Conservation (phyloP, 305 asterid species). For the Striga hermonthica region DNA sequence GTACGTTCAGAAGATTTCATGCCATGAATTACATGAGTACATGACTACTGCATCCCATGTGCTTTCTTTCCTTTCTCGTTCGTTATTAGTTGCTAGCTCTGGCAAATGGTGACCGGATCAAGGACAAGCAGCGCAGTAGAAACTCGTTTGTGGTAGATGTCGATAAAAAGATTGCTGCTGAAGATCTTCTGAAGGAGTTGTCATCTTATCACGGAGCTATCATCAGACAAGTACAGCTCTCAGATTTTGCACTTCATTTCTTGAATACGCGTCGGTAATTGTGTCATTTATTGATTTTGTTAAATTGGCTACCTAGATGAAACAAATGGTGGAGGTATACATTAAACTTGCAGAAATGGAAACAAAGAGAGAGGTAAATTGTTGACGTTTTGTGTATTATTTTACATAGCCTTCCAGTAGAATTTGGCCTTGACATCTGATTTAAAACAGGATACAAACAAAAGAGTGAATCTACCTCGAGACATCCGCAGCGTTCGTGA, state of each 20-base stretch:
- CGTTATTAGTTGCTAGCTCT: conserved; percentile 76
- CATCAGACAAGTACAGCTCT: conserved; percentile 63
- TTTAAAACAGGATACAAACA: conserved; percentile 78
- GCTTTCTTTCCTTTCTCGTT: conserved; percentile 26
- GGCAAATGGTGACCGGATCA: conserved; percentile 96
- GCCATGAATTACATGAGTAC: conserved; percentile 25
- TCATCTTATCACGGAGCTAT: conserved; percentile 71
- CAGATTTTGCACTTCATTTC: conserved; percentile 29
- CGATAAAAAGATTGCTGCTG: conserved; percentile 94
- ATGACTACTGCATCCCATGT: conserved; percentile 17
- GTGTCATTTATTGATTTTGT: conserved; percentile 28
- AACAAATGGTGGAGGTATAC: conserved; percentile 97
- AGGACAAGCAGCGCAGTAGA: conserved; percentile 95
- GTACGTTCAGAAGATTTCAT: conserved; percentile 25
- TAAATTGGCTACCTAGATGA: conserved; percentile 58
- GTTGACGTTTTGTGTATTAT: conserved; percentile 28
- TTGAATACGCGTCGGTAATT: conserved; percentile 21
- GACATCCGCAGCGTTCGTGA: conserved; percentile 81
- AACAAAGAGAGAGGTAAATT: conserved; percentile 81
- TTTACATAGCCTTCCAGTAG: conserved; percentile 20
- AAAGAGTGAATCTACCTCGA: conserved; percentile 77
- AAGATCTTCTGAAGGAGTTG: conserved; percentile 78
- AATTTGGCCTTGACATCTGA: conserved; percentile 14
- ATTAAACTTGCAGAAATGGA: conserved; percentile 96
- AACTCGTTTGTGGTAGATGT: conserved; percentile 90